Evolutionary conservation across 2,329 filamentous ascomycete genomes (phyloP).

Genomic region (Xylariales sp.): DNA sequence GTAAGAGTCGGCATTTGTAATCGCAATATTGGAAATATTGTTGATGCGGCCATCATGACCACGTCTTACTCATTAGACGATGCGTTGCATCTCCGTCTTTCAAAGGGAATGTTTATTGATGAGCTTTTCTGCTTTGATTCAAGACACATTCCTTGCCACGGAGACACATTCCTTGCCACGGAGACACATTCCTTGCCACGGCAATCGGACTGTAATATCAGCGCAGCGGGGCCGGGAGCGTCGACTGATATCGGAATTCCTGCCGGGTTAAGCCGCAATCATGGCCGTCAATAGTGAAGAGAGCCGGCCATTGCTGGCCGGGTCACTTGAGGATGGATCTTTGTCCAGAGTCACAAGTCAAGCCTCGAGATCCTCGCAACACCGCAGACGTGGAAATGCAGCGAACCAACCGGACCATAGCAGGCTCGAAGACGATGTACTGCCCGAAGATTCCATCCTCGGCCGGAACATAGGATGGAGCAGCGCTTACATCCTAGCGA

Average conservation of each 20-base stretch:
- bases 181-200: not conserved
- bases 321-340: not conserved
- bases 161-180: not conserved
- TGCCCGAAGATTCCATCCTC: conserved; percentile 53
- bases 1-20: too few relatives aligned
- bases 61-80: too few relatives aligned
- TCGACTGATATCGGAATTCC: not conserved
- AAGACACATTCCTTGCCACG: too few relatives aligned
- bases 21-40: too few relatives aligned
- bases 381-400: not conserved
- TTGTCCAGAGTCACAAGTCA: not conserved
- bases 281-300: not conserved
- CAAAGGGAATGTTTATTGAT: too few relatives aligned
- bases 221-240: not conserved
- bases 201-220: not conserved
- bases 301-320: not conserved
- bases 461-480: conserved; percentile 59
- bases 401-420: not conserved
- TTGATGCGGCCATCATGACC: too few relatives aligned
- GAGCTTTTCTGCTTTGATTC: too few relatives aligned
- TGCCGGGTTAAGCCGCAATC: not conserved
- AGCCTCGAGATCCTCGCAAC: not conserved
- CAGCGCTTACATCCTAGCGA: conserved; percentile 62
- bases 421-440: conserved; percentile 49
- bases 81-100: too few relatives aligned